Base-by-base conservation (phyloP, 1,139 yeast genomes). In the Suhomyces guaymorum region DNA sequence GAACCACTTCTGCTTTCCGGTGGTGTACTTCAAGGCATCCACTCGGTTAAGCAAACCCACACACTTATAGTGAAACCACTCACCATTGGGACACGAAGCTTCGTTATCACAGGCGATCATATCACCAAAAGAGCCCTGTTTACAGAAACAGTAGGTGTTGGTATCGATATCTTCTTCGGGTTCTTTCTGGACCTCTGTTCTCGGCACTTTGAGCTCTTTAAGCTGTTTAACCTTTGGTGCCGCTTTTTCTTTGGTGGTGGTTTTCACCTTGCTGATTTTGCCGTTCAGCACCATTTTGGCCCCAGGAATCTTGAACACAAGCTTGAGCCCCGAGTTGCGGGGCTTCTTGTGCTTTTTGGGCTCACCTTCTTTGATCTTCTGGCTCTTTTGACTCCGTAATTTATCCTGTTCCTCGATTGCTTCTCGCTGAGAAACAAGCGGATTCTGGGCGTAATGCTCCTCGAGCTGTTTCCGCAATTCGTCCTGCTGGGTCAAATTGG, bases 31-130 rank as follows among this genome's bases (percentile, higher is more conserved):
- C 32, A 63, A 43, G 2, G 72, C 73, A 17, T 66, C 72, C 1
- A 65, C 73, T 32, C 66, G 44, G 37, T 61, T 67, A 23, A 61
- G 49, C 24, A 70, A 51, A 3, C 74, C 74, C 20, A 70, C 75
- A 46, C 76, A 70, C 42, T 69, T 70, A 48, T 69, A 70, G 42
- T 70, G 76, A 35, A 70, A 70, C 76, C 76, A 70, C 33, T 68
- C 75, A 3, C 76, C 76, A 42, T 70, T 69, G 13, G 68, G 66
- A 48, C 76, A 70, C 4, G 60, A 48, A 1, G 46, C 51, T 35
- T 57, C 63, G 42, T 69, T 65, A 41, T 70, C 76, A 46, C 76
- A 70, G 0, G 68, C 74, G 28, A 70, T 70, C 76, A 70, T 70
- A 40, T 63, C 64, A 2, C 76, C 76, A 41, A 63, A 63, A 0